phyloP scores from a whole-genome alignment of 306 rosid species.

The Cyclanthera cordifolia region DNA sequence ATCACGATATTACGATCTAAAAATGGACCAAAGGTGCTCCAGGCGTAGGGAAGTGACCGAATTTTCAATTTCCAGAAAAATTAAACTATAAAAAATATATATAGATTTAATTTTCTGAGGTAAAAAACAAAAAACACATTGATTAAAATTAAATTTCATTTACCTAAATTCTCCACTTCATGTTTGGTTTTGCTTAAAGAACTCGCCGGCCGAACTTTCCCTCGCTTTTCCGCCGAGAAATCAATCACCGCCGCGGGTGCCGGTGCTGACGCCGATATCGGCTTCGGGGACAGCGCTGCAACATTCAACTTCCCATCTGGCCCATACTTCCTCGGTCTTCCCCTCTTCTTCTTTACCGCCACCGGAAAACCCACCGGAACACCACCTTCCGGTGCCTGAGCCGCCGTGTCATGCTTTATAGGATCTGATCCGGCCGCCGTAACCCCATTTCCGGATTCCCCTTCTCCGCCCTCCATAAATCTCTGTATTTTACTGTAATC shows the following conservation, averaged over 20 bases:
- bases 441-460: slow-evolving; percentile 49
- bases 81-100: too few species aligned
- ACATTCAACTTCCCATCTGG: slow-evolving; percentile 57
- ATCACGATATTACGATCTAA: too few species aligned
- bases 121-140: not conserved
- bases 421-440: slow-evolving; percentile 83
- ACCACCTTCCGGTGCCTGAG: slow-evolving; percentile 16
- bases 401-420: slow-evolving; percentile 43
- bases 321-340: slow-evolving; percentile 95
- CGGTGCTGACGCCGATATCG: slow-evolving; percentile 76
- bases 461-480: slow-evolving; percentile 67
- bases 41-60: too few species aligned
- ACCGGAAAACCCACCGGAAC: slow-evolving; percentile 13
- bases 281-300: slow-evolving; percentile 66
- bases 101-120: too few species aligned
- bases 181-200: slow-evolving; percentile 66
- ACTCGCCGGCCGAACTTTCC: slow-evolving; percentile 57
- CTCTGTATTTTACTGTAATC: slow-evolving; percentile 9
- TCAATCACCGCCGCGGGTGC: slow-evolving; percentile 80
- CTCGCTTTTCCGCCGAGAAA: slow-evolving; percentile 76
- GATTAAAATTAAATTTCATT: not conserved
- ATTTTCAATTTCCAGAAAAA: too few species aligned
- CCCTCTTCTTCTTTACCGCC: slow-evolving; percentile 81
- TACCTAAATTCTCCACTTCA: slow-evolving; percentile 75
- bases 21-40: too few species aligned